phyloP scores from a whole-genome alignment of 2,329 filamentous ascomycete genomes.

The Paracorniculantispora psalliotae region DNA sequence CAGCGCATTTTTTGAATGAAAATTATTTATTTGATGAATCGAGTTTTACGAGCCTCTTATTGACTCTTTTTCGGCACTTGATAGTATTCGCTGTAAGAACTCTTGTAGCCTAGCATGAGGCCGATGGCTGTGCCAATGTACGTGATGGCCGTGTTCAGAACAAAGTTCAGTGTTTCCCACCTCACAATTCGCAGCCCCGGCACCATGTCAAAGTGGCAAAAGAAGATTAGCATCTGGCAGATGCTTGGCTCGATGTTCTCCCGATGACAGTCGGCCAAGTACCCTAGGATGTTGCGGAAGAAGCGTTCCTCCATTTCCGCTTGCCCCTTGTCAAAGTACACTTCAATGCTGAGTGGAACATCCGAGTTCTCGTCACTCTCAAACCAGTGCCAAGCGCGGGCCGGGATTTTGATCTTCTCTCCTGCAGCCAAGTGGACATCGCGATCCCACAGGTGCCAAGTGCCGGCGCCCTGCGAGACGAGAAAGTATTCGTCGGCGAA shows the following conservation, averaged over 20 bases:
- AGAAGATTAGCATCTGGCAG: slow-evolving; percentile 21
- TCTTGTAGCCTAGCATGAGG: slow-evolving; percentile 14
- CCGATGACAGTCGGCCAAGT: slow-evolving; percentile 19
- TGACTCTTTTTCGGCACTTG: not conserved
- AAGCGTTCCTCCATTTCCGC: slow-evolving; percentile 19
- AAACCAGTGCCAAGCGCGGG: slow-evolving; percentile 17
- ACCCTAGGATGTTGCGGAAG: slow-evolving; percentile 21
- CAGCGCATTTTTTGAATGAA: too few species aligned
- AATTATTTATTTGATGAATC: too few species aligned
- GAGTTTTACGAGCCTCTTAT: too few species aligned
- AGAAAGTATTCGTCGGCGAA: slow-evolving; percentile 20
- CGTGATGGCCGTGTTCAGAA: slow-evolving; percentile 13
- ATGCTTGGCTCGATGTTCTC: slow-evolving; percentile 15
- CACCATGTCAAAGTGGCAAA: slow-evolving; percentile 16
- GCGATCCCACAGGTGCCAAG: slow-evolving; percentile 16
- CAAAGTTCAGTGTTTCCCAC: slow-evolving; percentile 13
- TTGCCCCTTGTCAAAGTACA: slow-evolving; percentile 15
- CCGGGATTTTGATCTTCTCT: slow-evolving; percentile 7
- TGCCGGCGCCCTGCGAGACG: slow-evolving; percentile 16
- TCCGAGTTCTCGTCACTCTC: slow-evolving; percentile 13
- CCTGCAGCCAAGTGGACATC: slow-evolving; percentile 7
- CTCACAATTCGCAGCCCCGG: slow-evolving; percentile 8
- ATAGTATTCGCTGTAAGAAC: slow-evolving; percentile 16
- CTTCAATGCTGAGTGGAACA: slow-evolving; percentile 9
- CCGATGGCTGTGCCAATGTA: slow-evolving; percentile 10